phyloP scores from a whole-genome alignment of 768 basidiomycete species.

The Cubamyces lactineus region DNA sequence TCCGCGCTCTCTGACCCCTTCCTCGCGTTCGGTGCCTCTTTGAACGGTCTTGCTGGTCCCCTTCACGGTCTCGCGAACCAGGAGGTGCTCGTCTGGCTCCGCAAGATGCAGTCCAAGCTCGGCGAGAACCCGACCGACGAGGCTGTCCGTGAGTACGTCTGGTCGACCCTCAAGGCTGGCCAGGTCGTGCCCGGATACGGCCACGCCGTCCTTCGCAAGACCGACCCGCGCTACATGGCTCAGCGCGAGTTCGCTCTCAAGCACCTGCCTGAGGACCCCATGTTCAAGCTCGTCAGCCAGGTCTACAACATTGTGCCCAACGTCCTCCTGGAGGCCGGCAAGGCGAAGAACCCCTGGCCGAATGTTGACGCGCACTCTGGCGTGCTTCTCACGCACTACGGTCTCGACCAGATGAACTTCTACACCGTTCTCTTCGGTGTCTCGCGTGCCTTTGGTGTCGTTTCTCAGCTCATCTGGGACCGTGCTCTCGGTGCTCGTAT shows the following conservation, averaged over 20 bases:
- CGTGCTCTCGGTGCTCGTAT: slow-evolving; percentile 88
- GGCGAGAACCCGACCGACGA: slow-evolving; percentile 87
- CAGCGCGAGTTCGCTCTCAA: slow-evolving; percentile 89
- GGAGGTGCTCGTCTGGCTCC: slow-evolving; percentile 93
- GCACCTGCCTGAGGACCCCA: slow-evolving; percentile 81
- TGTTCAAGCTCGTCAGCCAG: slow-evolving; percentile 94
- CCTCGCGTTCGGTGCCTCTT: slow-evolving; percentile 89
- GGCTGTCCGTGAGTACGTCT: slow-evolving; percentile 90
- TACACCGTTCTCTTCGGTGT: slow-evolving; percentile 98
- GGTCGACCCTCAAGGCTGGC: slow-evolving; percentile 90
- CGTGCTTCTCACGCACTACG: slow-evolving; percentile 84
- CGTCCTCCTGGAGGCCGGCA: slow-evolving; percentile 89
- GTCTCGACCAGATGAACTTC: slow-evolving; percentile 89
- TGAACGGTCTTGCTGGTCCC: slow-evolving; percentile 96
- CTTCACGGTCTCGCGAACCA: slow-evolving; percentile 98
- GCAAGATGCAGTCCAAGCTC: slow-evolving; percentile 89
- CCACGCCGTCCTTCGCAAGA: slow-evolving; percentile 85
- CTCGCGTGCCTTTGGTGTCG: slow-evolving; percentile 90
- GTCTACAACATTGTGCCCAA: slow-evolving; percentile 87
- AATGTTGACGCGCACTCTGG: slow-evolving; percentile 98
- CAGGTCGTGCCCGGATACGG: slow-evolving; percentile 95
- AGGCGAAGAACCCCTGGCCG: slow-evolving; percentile 94
- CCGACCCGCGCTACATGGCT: slow-evolving; percentile 90
- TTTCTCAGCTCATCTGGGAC: slow-evolving; percentile 91
- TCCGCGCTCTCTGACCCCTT: slow-evolving; percentile 98